Conservation (phyloP, 2,329 filamentous ascomycete species). For the Fusarium verrucosum region DNA sequence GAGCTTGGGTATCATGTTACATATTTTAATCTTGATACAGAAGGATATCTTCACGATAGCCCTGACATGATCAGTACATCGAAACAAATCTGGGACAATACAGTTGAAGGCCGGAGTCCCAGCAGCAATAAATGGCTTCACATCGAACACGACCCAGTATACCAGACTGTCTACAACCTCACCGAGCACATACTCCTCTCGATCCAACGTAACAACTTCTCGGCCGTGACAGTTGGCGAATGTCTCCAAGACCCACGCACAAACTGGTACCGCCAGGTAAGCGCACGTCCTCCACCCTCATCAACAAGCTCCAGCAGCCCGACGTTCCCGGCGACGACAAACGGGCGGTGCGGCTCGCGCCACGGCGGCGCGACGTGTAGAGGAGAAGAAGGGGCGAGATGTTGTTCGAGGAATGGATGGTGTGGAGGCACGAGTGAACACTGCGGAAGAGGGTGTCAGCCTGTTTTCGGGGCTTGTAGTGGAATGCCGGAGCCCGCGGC, state of each 20-base stretch:
- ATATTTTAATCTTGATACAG: constrained; percentile 69
- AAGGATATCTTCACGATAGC: constrained; percentile 65
- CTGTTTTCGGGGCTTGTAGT: constrained; percentile 44
- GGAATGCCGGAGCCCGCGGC: constrained; percentile 23
- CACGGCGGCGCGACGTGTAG: constrained; percentile 36
- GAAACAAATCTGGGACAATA: constrained; percentile 52
- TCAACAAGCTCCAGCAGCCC: constrained; percentile 14
- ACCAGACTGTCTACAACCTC: constrained; percentile 56
- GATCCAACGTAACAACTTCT: constrained; percentile 51
- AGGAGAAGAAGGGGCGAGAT: constrained; percentile 30
- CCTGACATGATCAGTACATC: constrained; percentile 58
- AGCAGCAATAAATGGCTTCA: constrained; percentile 55
- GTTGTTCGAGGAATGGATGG: constrained; percentile 41
- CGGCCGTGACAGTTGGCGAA: constrained; percentile 59
- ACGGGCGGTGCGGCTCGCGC: constrained; percentile 40
- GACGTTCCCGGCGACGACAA: constrained; percentile 34
- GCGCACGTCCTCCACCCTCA: not conserved
- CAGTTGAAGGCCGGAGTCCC: constrained; percentile 48
- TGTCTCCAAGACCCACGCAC: constrained; percentile 62
- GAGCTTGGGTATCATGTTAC: constrained; percentile 65
- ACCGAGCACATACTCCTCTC: constrained; percentile 56
- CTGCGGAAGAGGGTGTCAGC: constrained; percentile 54
- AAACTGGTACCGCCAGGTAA: constrained; percentile 61
- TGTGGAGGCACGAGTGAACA: constrained; percentile 54
- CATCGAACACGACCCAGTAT: constrained; percentile 63